Evolutionary conservation across 768 basidiomycete species (phyloP).

Genomic region (Pholiota molesta): DNA sequence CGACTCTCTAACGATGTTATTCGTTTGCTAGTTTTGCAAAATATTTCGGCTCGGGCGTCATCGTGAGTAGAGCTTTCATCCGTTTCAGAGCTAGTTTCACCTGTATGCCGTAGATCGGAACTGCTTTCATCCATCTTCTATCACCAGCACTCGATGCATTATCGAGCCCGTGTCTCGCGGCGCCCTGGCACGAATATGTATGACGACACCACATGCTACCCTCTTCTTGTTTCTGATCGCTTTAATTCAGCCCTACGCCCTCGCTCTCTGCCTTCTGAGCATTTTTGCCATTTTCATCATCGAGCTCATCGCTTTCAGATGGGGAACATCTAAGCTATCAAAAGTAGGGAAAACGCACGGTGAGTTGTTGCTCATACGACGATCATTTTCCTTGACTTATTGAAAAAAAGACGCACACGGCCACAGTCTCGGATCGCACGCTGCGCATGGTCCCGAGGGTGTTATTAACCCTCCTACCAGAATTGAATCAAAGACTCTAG

Average conservation of each 20-base stretch:
- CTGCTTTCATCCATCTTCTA: conserved; percentile 86
- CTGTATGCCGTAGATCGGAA: conserved; percentile 65
- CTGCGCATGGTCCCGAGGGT: conserved; percentile 73
- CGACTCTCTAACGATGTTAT: conserved; percentile 14
- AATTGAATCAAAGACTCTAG: conserved; percentile 24
- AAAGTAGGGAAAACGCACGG: conserved; percentile 67
- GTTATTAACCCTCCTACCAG: conserved; percentile 14
- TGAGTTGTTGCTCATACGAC: conserved; percentile 29
- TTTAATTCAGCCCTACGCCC: conserved; percentile 68
- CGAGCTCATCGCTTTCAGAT: conserved; percentile 86
- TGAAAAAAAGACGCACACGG: conserved; percentile 62
- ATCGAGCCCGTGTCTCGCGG: conserved; percentile 65
- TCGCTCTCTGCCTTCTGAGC: conserved; percentile 79
- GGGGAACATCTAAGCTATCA: conserved; percentile 75
- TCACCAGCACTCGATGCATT: conserved; percentile 76
- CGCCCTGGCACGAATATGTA: conserved; percentile 78
- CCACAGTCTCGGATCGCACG: conserved; percentile 59
- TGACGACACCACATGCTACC: conserved; percentile 28
- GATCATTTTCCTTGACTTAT: not conserved
- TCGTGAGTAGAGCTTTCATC: conserved; percentile 48
- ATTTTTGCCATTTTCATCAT: conserved; percentile 85
- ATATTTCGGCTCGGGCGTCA: conserved; percentile 90
- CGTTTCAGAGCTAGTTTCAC: conserved; percentile 9
- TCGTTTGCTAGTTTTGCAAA: conserved; percentile 67
- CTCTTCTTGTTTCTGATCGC: not conserved